These are phyloP conservation scores for Yarrowia sp. DNA, from an alignment of 805 yeast species.

Conservation along the genomic window DNA sequence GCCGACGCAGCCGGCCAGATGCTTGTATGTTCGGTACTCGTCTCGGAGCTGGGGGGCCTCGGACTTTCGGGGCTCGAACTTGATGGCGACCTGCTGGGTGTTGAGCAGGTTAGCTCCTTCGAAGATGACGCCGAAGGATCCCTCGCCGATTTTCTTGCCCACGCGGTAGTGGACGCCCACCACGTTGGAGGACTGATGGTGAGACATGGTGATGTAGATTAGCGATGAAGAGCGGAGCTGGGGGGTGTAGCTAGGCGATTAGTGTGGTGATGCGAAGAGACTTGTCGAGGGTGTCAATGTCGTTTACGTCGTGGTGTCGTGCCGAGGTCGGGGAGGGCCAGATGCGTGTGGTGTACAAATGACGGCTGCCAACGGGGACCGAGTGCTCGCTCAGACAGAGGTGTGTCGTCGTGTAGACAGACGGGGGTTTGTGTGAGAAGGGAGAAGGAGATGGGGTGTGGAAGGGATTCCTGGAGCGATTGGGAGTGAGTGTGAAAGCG, in stretches of 20 bases:
- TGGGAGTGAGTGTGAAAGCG: constrained; percentile 20
- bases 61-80: constrained; percentile 90
- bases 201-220: constrained; percentile 27
- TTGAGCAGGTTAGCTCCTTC: constrained; percentile 92
- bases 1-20: constrained; percentile 75
- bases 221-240: not conserved
- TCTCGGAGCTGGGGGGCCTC: constrained; percentile 98
- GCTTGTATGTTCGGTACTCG: constrained; percentile 93
- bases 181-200: constrained; percentile 48
- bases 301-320: too few relatives aligned
- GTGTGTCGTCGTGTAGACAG: constrained; percentile 1
- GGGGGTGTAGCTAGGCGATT: not conserved
- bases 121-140: constrained; percentile 95
- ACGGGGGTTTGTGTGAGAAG: not conserved
- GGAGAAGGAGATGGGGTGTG: not conserved
- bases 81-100: constrained; percentile 92
- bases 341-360: too few relatives aligned
- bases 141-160: constrained; percentile 97
- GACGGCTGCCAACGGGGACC: constrained; percentile 8
- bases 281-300: not conserved
- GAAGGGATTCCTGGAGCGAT: constrained; percentile 3
- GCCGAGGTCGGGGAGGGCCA: too few relatives aligned
- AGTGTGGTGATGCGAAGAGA: not conserved
- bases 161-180: constrained; percentile 96
- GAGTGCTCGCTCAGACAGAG: constrained; percentile 14